Percentiles rank a stretch among this genome's conserved stretches.
Evolutionary conservation across 441 rosid species (phyloP).

Genomic region (Hura crepitans): DNA sequence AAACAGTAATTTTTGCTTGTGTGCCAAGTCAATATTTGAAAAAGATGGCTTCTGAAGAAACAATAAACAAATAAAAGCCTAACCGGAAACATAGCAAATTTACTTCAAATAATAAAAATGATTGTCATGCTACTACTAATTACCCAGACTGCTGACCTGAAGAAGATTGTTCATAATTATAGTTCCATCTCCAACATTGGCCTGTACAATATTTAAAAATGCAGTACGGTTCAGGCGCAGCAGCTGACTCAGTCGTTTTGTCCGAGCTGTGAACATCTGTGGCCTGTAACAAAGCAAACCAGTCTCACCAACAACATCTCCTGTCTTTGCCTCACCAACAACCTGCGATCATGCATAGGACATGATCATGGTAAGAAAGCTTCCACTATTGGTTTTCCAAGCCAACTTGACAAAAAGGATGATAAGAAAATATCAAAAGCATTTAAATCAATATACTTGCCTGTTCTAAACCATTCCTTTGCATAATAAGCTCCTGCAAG

Average conservation of each 20-base stretch:
- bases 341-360: conserved; percentile 37
- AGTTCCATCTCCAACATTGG: conserved; percentile 87
- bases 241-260: conserved; percentile 73
- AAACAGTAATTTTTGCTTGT: background rate
- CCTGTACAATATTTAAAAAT: conserved; percentile 64
- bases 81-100: background rate
- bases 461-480: conserved; percentile 58
- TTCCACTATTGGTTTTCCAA: background rate
- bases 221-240: conserved; percentile 81
- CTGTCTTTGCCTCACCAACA: conserved; percentile 60
- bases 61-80: background rate
- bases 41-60: background rate
- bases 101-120: background rate
- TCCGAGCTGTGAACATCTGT: conserved; percentile 76
- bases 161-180: conserved; percentile 86
- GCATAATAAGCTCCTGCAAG: conserved; percentile 56
- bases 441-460: conserved; percentile 34
- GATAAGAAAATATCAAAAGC: conserved; percentile 9
- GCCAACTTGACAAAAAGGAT: background rate
- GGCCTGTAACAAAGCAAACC: conserved; percentile 87
- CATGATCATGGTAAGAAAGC: conserved; percentile 4
- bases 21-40: background rate
- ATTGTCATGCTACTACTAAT: background rate
- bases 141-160: conserved; percentile 42
- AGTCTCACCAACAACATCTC: conserved; percentile 71